Evolutionary conservation across 116 monocot species (phyloP).

Genomic region (Posidonia oceanica): DNA sequence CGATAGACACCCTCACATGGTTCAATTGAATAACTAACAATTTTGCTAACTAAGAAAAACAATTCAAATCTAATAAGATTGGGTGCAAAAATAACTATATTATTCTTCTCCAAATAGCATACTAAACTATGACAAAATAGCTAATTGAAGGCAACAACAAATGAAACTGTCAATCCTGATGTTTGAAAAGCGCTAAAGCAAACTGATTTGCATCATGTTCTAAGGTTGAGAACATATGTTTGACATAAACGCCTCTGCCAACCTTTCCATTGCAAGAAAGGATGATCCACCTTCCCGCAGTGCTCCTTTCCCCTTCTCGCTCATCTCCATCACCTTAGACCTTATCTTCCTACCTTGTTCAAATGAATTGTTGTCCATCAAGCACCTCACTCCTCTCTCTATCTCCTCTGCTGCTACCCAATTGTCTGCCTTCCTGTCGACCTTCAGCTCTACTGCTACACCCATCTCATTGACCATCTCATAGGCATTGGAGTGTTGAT

Average conservation of each 20-base stretch:
- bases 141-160: too few relatives aligned
- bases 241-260: not conserved
- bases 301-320: not conserved
- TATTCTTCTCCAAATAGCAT: too few relatives aligned
- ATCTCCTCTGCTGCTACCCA: not conserved
- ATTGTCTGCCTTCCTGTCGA: not conserved
- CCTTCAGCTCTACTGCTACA: not conserved
- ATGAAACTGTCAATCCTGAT: too few relatives aligned
- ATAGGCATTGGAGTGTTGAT: constrained; percentile 21
- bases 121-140: too few relatives aligned
- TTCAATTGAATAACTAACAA: too few relatives aligned
- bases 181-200: too few relatives aligned
- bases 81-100: too few relatives aligned
- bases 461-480: not conserved
- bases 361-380: not conserved
- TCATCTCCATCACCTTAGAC: constrained; percentile 1
- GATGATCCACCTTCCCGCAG: not conserved
- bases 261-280: not conserved
- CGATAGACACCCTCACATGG: too few relatives aligned
- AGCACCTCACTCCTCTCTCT: not conserved
- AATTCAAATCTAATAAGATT: too few relatives aligned
- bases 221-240: not conserved
- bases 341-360: not conserved
- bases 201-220: too few relatives aligned
- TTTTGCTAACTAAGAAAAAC: too few relatives aligned